phyloP scores from a whole-genome alignment of 805 yeast species.

The Millerozyma miso region DNA sequence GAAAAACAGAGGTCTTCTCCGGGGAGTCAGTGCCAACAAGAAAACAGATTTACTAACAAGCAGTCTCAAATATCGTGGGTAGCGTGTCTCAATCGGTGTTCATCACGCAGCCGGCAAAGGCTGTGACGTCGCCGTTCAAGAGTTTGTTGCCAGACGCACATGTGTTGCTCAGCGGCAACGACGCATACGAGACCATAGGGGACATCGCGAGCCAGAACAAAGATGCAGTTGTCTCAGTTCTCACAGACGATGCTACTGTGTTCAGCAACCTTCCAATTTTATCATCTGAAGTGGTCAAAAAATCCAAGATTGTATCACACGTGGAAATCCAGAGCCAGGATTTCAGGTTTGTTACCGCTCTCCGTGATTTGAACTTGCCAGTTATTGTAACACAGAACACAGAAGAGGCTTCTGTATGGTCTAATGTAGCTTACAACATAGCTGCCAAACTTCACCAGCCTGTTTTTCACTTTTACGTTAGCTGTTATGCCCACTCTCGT shows the following conservation, averaged over 20 bases:
- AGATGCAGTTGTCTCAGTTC: constrained; percentile 38
- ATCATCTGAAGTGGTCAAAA: constrained; percentile 30
- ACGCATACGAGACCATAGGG: constrained; percentile 47
- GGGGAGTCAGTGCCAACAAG: no score
- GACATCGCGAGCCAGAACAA: constrained; percentile 17
- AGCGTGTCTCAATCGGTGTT: constrained; percentile 31
- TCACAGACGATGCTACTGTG: constrained; percentile 50
- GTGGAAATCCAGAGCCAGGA: constrained; percentile 58
- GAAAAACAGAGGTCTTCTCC: no score
- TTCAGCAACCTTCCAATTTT: constrained; percentile 61
- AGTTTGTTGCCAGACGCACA: constrained; percentile 17
- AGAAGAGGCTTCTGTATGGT: constrained; percentile 49
- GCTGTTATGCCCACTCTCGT: constrained; percentile 12
- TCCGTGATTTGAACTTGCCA: constrained; percentile 64
- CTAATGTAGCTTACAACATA: constrained; percentile 56
- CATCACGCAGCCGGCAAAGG: constrained; percentile 45
- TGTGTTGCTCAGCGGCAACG: constrained; percentile 43
- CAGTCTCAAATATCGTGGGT: constrained; percentile 28
- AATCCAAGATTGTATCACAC: constrained; percentile 52
- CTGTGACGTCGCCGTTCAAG: constrained; percentile 33
- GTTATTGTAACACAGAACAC: constrained; percentile 64
- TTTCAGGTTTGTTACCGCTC: constrained; percentile 63
- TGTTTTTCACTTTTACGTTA: constrained; percentile 67
- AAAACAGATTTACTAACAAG: constrained; percentile 8
- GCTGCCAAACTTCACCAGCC: constrained; percentile 48